Conservation (phyloP, 169 alveolate genomes). For the Plasmodium blacklocki region DNA sequence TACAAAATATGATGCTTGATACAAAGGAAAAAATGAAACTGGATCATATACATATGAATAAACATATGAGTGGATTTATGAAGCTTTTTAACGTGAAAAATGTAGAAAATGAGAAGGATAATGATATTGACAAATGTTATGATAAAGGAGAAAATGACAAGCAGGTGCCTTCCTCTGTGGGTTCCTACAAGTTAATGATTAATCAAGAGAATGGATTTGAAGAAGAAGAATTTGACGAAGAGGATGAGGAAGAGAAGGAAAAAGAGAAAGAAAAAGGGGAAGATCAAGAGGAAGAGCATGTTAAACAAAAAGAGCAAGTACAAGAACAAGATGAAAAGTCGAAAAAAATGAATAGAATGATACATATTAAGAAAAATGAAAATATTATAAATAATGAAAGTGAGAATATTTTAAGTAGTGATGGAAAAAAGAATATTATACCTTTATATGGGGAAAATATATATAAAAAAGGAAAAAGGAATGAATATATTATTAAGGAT, state of each 20-base stretch:
- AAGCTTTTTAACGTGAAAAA: slow-evolving; percentile 31
- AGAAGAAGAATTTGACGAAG: too few species aligned
- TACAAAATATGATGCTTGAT: slow-evolving; percentile 55
- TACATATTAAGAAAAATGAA: background rate
- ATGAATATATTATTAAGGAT: too few species aligned
- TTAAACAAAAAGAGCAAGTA: too few species aligned
- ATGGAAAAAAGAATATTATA: background rate
- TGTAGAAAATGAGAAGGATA: background rate
- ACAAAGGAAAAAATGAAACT: slow-evolving; percentile 15
- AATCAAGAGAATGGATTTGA: too few species aligned
- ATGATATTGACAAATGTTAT: too few species aligned
- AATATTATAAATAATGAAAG: too few species aligned
- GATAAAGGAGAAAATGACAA: too few species aligned
- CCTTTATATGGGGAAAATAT: background rate
- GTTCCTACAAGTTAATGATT: too few species aligned
- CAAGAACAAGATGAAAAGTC: background rate
- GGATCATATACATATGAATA: slow-evolving; percentile 3
- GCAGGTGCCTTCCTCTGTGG: too few species aligned
- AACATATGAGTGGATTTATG: slow-evolving; percentile 19
- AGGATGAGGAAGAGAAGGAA: background rate
- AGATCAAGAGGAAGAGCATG: background rate
- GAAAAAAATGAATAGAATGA: background rate
- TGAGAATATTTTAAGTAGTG: background rate
- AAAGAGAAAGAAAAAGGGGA: background rate
- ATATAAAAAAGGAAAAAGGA: background rate